Evolutionary conservation across 192 early-diverging fungal genomes (phyloP).

Genomic region (Coemansia sp.): DNA sequence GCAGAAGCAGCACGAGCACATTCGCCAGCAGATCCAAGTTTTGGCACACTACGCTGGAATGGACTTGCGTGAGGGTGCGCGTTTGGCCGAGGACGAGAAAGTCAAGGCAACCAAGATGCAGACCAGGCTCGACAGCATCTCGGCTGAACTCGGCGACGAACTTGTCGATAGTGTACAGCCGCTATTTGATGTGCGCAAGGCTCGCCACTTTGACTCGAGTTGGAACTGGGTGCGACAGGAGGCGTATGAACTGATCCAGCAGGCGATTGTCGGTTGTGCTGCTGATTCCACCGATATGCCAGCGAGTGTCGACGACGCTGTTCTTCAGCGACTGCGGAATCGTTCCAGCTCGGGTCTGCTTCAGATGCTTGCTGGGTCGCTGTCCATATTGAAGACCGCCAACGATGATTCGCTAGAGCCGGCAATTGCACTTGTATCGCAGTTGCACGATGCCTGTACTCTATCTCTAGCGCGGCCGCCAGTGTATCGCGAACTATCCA

Average conservation of each 20-base stretch:
- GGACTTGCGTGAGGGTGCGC: conserved; percentile 73
- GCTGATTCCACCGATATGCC: conserved; percentile 74
- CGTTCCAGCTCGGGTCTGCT: conserved; percentile 71
- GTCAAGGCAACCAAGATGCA: conserved; percentile 62
- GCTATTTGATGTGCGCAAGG: conserved; percentile 75
- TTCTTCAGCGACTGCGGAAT: conserved; percentile 66
- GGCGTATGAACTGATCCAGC: conserved; percentile 63
- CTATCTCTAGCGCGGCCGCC: conserved; percentile 67
- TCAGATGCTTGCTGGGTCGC: conserved; percentile 69
- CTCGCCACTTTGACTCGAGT: conserved; percentile 87
- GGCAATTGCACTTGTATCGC: conserved; percentile 52
- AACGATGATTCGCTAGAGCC: conserved; percentile 67
- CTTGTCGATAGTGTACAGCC: conserved; percentile 75
- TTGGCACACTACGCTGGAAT: conserved; percentile 83
- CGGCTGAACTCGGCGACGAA: conserved; percentile 81
- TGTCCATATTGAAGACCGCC: conserved; percentile 58
- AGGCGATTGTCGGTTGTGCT: conserved; percentile 76
- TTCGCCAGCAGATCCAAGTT: conserved; percentile 84
- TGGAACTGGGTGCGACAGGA: conserved; percentile 88
- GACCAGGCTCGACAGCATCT: conserved; percentile 72
- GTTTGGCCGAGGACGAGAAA: conserved; percentile 63
- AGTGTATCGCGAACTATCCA: conserved; percentile 81
- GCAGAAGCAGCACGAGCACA: conserved; percentile 72
- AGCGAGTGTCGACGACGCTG: conserved; percentile 48
- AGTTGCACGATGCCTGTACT: conserved; percentile 75